A percentile compares a stretch with the other conserved stretches of the same genome.
Evolutionary conservation across 2,329 filamentous ascomycete genomes (phyloP).

Genomic region (Geosmithia flava): DNA sequence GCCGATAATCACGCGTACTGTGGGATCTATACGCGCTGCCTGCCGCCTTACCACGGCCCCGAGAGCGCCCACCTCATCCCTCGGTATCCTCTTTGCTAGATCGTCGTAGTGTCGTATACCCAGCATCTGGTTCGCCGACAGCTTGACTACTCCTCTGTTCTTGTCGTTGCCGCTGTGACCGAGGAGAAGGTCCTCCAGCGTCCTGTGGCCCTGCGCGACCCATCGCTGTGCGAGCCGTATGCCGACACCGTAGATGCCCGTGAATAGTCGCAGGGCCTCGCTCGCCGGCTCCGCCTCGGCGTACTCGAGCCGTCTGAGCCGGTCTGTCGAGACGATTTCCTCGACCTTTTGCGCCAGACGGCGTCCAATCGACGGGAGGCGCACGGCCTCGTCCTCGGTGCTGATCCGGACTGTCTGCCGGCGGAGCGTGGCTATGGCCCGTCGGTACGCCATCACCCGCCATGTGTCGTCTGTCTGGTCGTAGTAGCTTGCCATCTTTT

Average conservation of each 20-base stretch:
- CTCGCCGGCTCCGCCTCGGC: slow-evolving; percentile 56
- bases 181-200: slow-evolving; percentile 54
- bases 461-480: slow-evolving; percentile 63
- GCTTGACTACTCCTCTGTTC: slow-evolving; percentile 32
- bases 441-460: slow-evolving; percentile 64
- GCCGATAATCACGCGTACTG: slow-evolving; percentile 59
- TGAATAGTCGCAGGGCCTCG: slow-evolving; percentile 53
- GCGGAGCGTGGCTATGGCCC: slow-evolving; percentile 60
- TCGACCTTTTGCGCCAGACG: slow-evolving; percentile 77
- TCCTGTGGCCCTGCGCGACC: slow-evolving; percentile 62
- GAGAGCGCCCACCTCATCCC: slow-evolving; percentile 60
- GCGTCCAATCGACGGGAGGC: slow-evolving; percentile 56
- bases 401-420: slow-evolving; percentile 50
- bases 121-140: slow-evolving; percentile 59
- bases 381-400: slow-evolving; percentile 56
- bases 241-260: slow-evolving; percentile 71
- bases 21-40: slow-evolving; percentile 46
- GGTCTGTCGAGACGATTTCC: slow-evolving; percentile 69
- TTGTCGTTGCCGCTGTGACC: no score
- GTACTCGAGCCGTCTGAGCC: slow-evolving; percentile 59
- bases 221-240: slow-evolving; percentile 58
- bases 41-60: slow-evolving; percentile 49
- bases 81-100: slow-evolving; percentile 66
- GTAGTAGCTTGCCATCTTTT: slow-evolving; percentile 72
- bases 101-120: slow-evolving; percentile 73